Conservation (phyloP, 192 early-diverging fungal species). For the Allomyces arbusculus region DNA sequence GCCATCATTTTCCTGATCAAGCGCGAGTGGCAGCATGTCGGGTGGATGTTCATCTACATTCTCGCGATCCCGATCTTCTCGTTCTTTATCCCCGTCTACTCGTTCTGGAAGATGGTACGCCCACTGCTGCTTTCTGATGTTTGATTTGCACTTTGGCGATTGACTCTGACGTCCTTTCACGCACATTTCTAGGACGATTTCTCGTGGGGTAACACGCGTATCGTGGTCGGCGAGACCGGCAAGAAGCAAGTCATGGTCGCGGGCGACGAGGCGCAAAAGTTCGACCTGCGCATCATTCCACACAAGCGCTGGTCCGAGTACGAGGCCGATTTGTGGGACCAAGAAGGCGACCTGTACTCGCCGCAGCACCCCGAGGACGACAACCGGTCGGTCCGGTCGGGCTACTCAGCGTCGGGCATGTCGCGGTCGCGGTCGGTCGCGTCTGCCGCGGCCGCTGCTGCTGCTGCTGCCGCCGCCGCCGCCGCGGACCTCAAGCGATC, state of each 20-base stretch:
- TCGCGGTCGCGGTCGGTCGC: conserved; percentile 8
- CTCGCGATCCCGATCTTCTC: conserved; percentile 78
- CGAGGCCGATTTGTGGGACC: conserved; percentile 53
- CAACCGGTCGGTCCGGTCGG: conserved; percentile 6
- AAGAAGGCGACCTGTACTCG: conserved; percentile 13
- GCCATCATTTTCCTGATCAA: conserved; percentile 65
- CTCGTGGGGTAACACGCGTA: conserved; percentile 96
- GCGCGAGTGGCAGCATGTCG: conserved; percentile 75
- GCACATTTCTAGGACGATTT: conserved; percentile 51
- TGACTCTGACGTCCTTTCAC: too few species aligned
- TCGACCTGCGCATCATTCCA: conserved; percentile 51
- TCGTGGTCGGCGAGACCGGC: conserved; percentile 72
- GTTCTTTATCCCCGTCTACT: conserved; percentile 75
- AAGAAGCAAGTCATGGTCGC: conserved; percentile 31
- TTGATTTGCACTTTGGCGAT: too few species aligned
- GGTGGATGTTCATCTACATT: conserved; percentile 94
- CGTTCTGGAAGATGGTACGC: conserved; percentile 21
- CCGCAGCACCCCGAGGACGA: not conserved
- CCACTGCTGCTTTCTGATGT: too few species aligned
- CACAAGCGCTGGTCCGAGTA: conserved; percentile 66
- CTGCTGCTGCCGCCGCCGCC: conserved; percentile 9
- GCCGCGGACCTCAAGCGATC: conserved; percentile 10
- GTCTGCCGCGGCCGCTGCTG: conserved; percentile 6
- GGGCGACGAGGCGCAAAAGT: conserved; percentile 44
- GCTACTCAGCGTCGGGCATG: conserved; percentile 12